Conservation (phyloP, 371 early-diverging fungal species). For the Mortierella sp. region DNA sequence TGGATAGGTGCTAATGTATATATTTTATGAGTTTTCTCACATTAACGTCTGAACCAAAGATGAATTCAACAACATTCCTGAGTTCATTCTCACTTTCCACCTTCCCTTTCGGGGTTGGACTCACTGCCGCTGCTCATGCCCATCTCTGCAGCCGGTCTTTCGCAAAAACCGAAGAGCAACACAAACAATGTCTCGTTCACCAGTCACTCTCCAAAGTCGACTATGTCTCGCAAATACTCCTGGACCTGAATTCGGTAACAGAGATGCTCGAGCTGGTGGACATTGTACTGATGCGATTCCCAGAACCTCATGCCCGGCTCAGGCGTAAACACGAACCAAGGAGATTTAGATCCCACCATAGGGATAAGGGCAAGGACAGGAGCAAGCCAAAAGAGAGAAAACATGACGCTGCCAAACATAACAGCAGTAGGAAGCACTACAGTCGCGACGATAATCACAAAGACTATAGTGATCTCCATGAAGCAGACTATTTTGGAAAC, state of each 20-base stretch:
- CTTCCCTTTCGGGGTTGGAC: constrained; percentile 38
- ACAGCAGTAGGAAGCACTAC: background rate
- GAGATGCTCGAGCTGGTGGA: constrained; percentile 19
- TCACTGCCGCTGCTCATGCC: constrained; percentile 40
- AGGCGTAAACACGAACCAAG: constrained; percentile 4
- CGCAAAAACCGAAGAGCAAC: constrained; percentile 6
- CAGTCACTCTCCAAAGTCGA: background rate
- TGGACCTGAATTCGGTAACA: constrained; percentile 13
- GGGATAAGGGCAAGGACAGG: constrained; percentile 10
- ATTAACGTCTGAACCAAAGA: background rate
- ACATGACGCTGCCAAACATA: background rate
- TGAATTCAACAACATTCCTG: background rate
- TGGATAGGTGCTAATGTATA: too few relatives aligned
- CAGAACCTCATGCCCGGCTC: background rate
- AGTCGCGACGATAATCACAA: background rate
- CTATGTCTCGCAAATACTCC: background rate
- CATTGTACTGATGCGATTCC: constrained; percentile 8
- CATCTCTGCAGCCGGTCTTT: constrained; percentile 23
- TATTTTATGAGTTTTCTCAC: too few relatives aligned
- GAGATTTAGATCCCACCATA: background rate
- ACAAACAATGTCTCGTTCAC: background rate
- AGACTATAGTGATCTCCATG: background rate
- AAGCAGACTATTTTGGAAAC: background rate
- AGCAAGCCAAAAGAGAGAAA: background rate
- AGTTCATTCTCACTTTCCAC: background rate